Base-by-base conservation (phyloP, 2,329 filamentous ascomycete genomes). In the Sporothrix variecibatus region DNA sequence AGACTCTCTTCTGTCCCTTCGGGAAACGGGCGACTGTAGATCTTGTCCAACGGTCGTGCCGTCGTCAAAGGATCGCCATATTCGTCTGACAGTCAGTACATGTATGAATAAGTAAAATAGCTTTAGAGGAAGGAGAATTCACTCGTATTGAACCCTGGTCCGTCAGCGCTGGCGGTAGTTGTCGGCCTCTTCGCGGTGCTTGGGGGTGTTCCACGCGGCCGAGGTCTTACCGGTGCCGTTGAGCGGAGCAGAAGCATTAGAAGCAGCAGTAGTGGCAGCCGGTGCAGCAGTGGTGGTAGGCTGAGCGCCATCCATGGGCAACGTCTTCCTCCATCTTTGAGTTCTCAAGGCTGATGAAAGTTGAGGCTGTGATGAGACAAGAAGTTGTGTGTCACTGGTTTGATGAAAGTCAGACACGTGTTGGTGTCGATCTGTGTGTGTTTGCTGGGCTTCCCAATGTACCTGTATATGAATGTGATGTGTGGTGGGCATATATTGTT, bases 61-160 rank as follows among this genome's bases (percentile, higher is more conserved):
- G 83, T 82, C 17, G 82, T 76, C 73, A 89, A 80, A 43, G 87
- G 87, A 74, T 89, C 86, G 8, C 83, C 82, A 71, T 85, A 87
- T 51, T 85, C 82, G 72, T 79, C 81, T 81, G 40, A 3, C 17
- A 11, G 15, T 56, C 71, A 78, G 72, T 74, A 75, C 40, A 28
- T 26, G 17, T 20, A 17, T 2, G 0, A 28, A 31, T 2, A 23
- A 6, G 31, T 15, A 23, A 15, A 34, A 7, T 1, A 2, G n/a
- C 12, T 12, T 43, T 9, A 11, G 26, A 40, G 9, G 17, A 7
- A n/a, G 1, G 20, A 3, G 75, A 84, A 34, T 68, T 77, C 79
- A 87, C 87, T 80, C 6, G 84, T 82, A 72, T 83, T 85, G 77
- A 88, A 11, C 82, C 81, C 60, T 82, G 82, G 75, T 88, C 86